Evolutionary conservation across 495 filamentous ascomycete genomes (phyloP).

Genomic region (Penicillium soppii): DNA sequence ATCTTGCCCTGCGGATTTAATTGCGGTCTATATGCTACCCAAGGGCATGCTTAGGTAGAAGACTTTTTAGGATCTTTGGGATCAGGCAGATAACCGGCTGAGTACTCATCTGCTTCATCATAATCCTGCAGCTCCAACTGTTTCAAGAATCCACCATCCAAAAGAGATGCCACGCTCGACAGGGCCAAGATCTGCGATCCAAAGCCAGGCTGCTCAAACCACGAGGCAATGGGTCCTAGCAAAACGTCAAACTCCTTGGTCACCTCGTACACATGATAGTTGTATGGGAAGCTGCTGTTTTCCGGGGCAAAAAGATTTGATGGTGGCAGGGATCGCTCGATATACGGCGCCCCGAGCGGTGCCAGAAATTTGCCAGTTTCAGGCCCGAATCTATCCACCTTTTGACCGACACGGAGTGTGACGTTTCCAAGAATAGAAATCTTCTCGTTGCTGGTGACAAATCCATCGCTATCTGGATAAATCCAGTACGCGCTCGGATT

Average conservation of each 20-base stretch:
- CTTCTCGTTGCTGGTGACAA: slow-evolving; percentile 29
- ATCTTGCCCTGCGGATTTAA: no score
- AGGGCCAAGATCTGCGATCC: slow-evolving; percentile 47
- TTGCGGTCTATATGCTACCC: background rate
- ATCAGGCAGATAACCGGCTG: slow-evolving; percentile 15
- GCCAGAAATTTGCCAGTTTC: slow-evolving; percentile 46
- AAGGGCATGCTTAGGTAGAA: background rate
- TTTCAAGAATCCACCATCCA: slow-evolving; percentile 25
- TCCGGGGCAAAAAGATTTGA: slow-evolving; percentile 44
- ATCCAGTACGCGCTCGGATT: slow-evolving; percentile 22
- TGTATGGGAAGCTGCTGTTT: slow-evolving; percentile 43
- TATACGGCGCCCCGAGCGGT: slow-evolving; percentile 50
- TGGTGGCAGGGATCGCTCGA: slow-evolving; percentile 53
- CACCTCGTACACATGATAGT: slow-evolving; percentile 57
- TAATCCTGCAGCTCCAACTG: slow-evolving; percentile 16
- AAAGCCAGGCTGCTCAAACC: slow-evolving; percentile 59
- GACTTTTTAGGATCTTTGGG: slow-evolving; percentile 8
- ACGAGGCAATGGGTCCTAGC: slow-evolving; percentile 52
- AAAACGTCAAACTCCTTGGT: slow-evolving; percentile 38
- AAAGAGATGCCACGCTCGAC: slow-evolving; percentile 19
- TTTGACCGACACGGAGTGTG: slow-evolving; percentile 41
- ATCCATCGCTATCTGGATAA: slow-evolving; percentile 47
- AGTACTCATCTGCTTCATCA: slow-evolving; percentile 17
- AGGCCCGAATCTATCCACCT: slow-evolving; percentile 56
- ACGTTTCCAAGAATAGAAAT: slow-evolving; percentile 44